phyloP scores from a whole-genome alignment of 768 basidiomycete genomes.

The Lanmaoa rubissima region DNA sequence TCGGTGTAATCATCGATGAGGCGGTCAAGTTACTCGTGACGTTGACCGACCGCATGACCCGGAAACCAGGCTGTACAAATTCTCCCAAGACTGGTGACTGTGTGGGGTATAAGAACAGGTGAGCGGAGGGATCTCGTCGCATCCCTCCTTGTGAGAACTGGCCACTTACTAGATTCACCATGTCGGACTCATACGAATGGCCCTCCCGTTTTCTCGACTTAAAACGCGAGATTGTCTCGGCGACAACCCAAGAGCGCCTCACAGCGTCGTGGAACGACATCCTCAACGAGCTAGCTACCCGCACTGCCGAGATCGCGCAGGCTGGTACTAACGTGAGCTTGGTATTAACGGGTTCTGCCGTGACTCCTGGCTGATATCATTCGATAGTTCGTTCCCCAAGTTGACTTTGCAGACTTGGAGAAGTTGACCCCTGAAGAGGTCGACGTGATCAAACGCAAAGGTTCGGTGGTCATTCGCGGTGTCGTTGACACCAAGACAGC shows the following conservation, averaged over 20 bases:
- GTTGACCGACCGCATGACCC: neutral
- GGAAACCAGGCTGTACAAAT: neutral
- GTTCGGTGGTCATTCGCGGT: constrained; percentile 59
- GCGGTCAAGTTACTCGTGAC: neutral
- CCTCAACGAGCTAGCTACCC: constrained; percentile 46
- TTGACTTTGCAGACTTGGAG: constrained; percentile 54
- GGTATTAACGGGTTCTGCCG: neutral
- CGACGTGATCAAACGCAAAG: constrained; percentile 49
- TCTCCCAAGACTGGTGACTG: neutral
- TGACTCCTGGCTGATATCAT: neutral
- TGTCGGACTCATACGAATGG: constrained; percentile 15
- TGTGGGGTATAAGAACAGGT: constrained; percentile 15
- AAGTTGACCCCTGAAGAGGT: constrained; percentile 46
- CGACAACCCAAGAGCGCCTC: constrained; percentile 46
- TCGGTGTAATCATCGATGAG: constrained; percentile 3
- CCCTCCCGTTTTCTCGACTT: constrained; percentile 50
- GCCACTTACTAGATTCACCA: neutral
- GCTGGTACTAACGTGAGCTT: constrained; percentile 48
- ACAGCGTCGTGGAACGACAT: constrained; percentile 60
- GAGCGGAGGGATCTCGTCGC: neutral
- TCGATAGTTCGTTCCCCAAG: constrained; percentile 57
- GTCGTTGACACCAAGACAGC: constrained; percentile 60
- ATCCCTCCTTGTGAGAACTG: neutral
- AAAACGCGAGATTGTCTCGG: constrained; percentile 54
- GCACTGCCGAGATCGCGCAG: constrained; percentile 43